Evolutionary conservation across 164 flowering plant species (phyloP).

Genomic region (Sextonia rubra): DNA sequence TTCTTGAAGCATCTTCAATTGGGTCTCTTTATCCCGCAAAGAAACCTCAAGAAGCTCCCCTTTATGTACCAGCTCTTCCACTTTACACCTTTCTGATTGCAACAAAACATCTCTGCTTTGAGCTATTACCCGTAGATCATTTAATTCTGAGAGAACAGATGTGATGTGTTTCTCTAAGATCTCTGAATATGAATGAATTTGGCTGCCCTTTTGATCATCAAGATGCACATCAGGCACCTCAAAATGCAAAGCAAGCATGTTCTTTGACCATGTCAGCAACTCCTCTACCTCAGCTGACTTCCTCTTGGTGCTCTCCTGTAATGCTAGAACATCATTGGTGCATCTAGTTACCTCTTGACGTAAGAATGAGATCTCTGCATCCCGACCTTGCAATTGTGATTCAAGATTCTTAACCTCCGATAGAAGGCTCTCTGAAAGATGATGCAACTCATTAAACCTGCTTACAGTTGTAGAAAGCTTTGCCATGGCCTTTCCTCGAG

Average conservation of each 20-base stretch:
- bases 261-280: conserved; percentile 61
- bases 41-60: conserved; percentile 53
- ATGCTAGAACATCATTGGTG: conserved; percentile 74
- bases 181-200: conserved; percentile 40
- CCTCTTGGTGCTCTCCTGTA: conserved; percentile 52
- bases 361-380: conserved; percentile 85
- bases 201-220: conserved; percentile 25
- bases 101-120: conserved; percentile 57
- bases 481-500: conserved; percentile 70
- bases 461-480: conserved; percentile 77
- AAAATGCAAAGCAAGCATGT: conserved; percentile 33
- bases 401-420: conserved; percentile 91
- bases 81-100: conserved; percentile 57
- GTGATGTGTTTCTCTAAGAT: conserved; percentile 47
- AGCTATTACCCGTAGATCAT: conserved; percentile 40
- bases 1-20: conserved; percentile 45
- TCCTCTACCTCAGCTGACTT: conserved; percentile 52
- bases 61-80: conserved; percentile 51
- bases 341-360: conserved; percentile 94
- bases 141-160: conserved; percentile 55
- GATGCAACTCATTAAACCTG: conserved; percentile 94
- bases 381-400: conserved; percentile 72
- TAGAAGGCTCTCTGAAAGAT: conserved; percentile 69
- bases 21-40: conserved; percentile 66
- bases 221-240: conserved; percentile 29